Evolutionary conservation across 2,329 filamentous ascomycete genomes (phyloP), one percentile per base, ranked within the genome.

Genomic region (Ceratocystis alfenasii): DNA sequence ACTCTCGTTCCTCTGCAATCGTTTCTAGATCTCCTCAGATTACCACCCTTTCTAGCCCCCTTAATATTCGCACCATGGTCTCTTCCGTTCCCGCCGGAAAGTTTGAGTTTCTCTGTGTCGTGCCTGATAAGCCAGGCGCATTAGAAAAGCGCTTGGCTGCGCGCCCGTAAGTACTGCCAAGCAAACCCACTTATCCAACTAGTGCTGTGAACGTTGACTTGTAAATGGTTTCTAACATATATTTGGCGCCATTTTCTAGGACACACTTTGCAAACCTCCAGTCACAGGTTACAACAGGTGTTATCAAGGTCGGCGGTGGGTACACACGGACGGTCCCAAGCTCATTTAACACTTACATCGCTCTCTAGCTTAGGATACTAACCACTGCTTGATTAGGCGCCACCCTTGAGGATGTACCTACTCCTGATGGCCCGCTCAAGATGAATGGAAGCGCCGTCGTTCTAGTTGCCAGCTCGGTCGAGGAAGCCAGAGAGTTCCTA

Each of bases 361-460:
- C 22, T 20, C 22, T 44, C 25, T 28, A 28, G 64, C n/a, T 41
- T 41, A 15, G 25, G 28, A 25, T 46, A 20, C 7, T 28, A 3
- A 22, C 41, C 53, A 25, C 2, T 15, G 48, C 17, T 15, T 7
- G 25, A 3, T 22, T 55, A 85, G 88, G 88, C 53, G 88, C 87
- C 25, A 78, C 87, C 64, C 77, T 93, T 6, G 81, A 87, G 53
- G 80, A 83, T 7, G 79, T 87, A 45, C 87, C 88, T 44, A 78
- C 82, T 5, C 83, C 87, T 67, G 80, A 87, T 28, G 76, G 81
- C 63, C 55, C 55, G 15, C 74, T 84, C 55, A 84, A 87, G 72
- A 90, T 94, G 76, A 83, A 84, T 69, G 90, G 90, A 53, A 90
- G 87, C 73, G 83, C 85, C 20, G 77, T 94, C 72, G 78, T 95